Evolutionary conservation across 345 rosid genomes (phyloP), one percentile per base, ranked within the genome.

Genomic region (Pistacia vera): DNA sequence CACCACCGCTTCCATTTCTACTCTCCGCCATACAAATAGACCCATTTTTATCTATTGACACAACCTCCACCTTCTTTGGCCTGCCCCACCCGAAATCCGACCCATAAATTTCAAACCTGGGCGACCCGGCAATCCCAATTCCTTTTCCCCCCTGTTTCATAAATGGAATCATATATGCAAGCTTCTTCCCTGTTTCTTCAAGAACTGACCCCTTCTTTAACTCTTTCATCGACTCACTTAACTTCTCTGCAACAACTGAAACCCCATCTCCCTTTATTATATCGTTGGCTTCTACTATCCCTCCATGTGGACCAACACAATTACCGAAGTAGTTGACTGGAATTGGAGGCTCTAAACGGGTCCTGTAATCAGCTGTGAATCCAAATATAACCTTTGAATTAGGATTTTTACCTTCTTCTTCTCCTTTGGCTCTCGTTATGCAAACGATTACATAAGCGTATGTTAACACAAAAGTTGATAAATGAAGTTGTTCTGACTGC

Each of bases 301-400:
- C 33, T 30, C 33, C 33, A 1, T 30, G 33, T 30, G 33, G 33
- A 30, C 33, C 33, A 0, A 59, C 59, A 5, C 81, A 85, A 55
- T 75, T 83, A 9, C 90, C 88, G 3, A 84, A 79, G 60, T 83
- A 87, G 1, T 49, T 75, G 14, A 3, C 22, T 0, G 85, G 84
- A 11, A 79, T 28, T 0, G 79, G 75, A 0, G 61, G 77, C 9
- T 74, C 63, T 49, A 81, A 75, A 22, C 82, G 82, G 51, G 38
- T n/a, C 22, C 86, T 81, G 35, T 68, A 79, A 64, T 85, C 85
- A 10, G 75, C 79, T 3, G 81, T 8, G 13, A 81, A 66, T 18
- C 63, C 75, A 38, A 75, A 46, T 1, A 14, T 9, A 0, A 84
- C 67, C 1, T 3, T 36, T 52, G 71, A 16, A 7, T 71, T 63